A percentile compares a stretch with the other conserved stretches of the same genome.
Conservation (phyloP, 148 eudicot genomes). For the Nepenthes mirabilis region DNA sequence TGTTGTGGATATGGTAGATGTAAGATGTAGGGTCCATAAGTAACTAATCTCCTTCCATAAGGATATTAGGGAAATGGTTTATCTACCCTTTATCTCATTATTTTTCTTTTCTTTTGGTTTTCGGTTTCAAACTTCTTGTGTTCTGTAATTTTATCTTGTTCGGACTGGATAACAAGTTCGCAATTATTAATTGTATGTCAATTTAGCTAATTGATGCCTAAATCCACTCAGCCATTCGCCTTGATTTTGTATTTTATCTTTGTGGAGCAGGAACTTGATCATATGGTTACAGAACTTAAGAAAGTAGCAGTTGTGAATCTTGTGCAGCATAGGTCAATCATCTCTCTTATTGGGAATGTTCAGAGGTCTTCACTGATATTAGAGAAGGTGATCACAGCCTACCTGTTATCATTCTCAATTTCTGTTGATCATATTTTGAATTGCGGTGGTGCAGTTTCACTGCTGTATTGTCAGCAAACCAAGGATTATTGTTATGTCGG, state of each 20-base stretch:
- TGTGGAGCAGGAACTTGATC: constrained; percentile 66
- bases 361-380: constrained; percentile 78
- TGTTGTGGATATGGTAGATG: no score
- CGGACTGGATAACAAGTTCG: no score
- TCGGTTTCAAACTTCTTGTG: no score
- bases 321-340: constrained; percentile 69
- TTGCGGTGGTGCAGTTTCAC: not conserved
- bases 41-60: no score
- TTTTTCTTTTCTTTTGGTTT: no score
- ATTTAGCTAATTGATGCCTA: not conserved
- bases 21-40: no score
- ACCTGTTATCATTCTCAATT: not conserved
- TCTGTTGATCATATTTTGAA: not conserved
- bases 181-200: not conserved
- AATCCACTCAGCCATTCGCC: not conserved
- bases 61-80: no score
- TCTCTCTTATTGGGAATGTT: constrained; percentile 91
- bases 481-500: no score
- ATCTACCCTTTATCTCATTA: no score
- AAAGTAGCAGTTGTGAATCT: constrained; percentile 85
- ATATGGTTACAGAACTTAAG: constrained; percentile 76
- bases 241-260: not conserved
- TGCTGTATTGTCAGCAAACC: no score
- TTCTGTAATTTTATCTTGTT: no score
- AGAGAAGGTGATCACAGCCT: constrained; percentile 45